Evolutionary conservation across 305 asterid species (phyloP), one percentile per base, ranked within the genome.

Genomic region (Fraxinus floribunda): DNA sequence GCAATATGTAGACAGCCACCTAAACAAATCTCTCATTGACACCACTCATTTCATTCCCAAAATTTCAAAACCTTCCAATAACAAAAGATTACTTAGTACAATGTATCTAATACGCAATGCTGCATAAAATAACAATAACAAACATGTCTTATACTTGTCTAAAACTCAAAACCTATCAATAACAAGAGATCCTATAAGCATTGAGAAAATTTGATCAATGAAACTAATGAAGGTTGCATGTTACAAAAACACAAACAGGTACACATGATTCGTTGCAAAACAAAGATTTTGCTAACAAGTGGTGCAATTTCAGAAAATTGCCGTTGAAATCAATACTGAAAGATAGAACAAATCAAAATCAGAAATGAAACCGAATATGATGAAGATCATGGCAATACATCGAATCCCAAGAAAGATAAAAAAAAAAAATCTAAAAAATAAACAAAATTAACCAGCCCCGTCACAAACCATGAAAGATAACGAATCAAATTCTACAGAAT

Each of bases 11-110:
- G 1, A 71, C 36, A 79, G 71, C 83, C 88, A 80, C 83, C 35
- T 52, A 30, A 62, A 68, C 81, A 81, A 77, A 64, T 79, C 78
- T 81, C 83, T 88, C 94, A 88, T 91, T 39, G 75, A 81, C 80
- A 76, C 68, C 84, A 85, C 60, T 82, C 84, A 84, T 86, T 82
- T 80, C 85, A 81, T 83, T 57, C 49, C 79, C 83, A 82, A 73
- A 78, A 82, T 77, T 38, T 62, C 86, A 81, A 78, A 82, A 82
- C 89, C 91, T 87, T 78, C 55, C 44, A 82, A 83, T 24, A 30
- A 35, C 68, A 80, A 77, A 13, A 79, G n/a, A 44, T 26, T 20
- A 44, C 46, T 26, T 79, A 24, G 77, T 38, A 38, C 78, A 36
- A 77, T 76, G 22, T 15, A 3, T 60, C 75, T 34, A 81, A 72